Evolutionary conservation across 192 early-diverging fungal species (phyloP).

Genomic region (Ambispora gerdemannii): DNA sequence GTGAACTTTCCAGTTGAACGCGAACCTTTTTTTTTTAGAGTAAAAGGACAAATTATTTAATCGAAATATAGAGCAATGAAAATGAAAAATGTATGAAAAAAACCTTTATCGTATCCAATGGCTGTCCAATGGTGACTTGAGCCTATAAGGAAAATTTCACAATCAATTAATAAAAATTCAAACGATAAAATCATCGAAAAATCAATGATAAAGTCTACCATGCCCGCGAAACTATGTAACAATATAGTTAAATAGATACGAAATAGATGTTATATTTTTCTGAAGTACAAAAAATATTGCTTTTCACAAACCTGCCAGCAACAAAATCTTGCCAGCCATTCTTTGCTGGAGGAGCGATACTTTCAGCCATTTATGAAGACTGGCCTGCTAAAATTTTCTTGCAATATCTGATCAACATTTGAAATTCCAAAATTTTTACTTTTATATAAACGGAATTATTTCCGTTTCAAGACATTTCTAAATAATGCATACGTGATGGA

Average conservation of each 20-base stretch:
- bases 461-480: too few relatives aligned
- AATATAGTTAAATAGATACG: background rate
- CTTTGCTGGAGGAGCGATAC: background rate
- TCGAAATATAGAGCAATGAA: too few relatives aligned
- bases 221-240: slow-evolving; percentile 22
- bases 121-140: slow-evolving; percentile 64
- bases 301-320: slow-evolving; percentile 22
- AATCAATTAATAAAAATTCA: slow-evolving; percentile 3
- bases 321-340: slow-evolving; percentile 28
- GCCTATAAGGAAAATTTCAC: slow-evolving; percentile 30
- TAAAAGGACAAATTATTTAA: slow-evolving; percentile 34
- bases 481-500: too few relatives aligned
- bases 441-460: too few relatives aligned
- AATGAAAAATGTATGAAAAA: slow-evolving; percentile 9
- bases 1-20: slow-evolving; percentile 58
- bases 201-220: slow-evolving; percentile 8
- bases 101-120: slow-evolving; percentile 83
- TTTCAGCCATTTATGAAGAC: too few relatives aligned
- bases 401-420: too few relatives aligned
- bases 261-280: background rate
- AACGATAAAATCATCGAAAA: background rate
- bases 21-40: slow-evolving; percentile 51
- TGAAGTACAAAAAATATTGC: background rate
- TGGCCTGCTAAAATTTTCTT: too few relatives aligned
- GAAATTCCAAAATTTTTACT: too few relatives aligned